phyloP scores from a whole-genome alignment of 805 yeast species.

The Pichia scutulata region DNA sequence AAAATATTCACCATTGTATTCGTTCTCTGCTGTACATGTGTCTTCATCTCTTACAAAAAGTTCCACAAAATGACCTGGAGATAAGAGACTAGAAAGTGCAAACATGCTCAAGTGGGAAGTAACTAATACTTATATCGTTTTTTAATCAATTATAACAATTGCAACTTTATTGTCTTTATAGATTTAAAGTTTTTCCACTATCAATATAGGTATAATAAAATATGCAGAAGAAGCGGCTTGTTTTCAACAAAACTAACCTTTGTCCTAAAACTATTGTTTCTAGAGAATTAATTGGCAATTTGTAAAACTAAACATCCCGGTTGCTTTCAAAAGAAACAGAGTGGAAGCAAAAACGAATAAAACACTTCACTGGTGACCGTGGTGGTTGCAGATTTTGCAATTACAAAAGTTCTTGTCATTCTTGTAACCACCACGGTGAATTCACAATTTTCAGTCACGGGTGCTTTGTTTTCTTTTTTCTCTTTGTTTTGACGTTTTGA shows the following conservation, averaged over 20 bases:
- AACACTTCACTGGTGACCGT: not conserved
- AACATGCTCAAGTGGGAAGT: not conserved
- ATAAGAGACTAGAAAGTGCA: not conserved
- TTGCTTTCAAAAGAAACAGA: not conserved
- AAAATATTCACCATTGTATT: slow-evolving; percentile 26
- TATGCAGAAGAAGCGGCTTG: not conserved
- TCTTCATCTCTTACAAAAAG: slow-evolving; percentile 9
- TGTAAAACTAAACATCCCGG: not conserved
- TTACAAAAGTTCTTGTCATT: too few relatives aligned
- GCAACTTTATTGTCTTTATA: not conserved
- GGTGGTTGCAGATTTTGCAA: not conserved
- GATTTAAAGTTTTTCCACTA: too few relatives aligned
- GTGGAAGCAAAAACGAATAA: too few relatives aligned
- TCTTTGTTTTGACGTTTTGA: too few relatives aligned
- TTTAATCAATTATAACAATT: too few relatives aligned
- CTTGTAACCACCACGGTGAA: not conserved
- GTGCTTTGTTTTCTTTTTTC: too few relatives aligned
- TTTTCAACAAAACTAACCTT: not conserved
- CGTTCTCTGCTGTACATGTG: slow-evolving; percentile 15
- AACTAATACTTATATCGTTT: not conserved
- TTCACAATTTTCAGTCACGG: too few relatives aligned
- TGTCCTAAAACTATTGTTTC: not conserved
- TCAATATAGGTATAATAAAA: not conserved
- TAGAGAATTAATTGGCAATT: not conserved
- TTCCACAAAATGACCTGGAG: slow-evolving; percentile 2